A percentile compares a stretch with the other conserved stretches of the same genome.
phyloP scores from a whole-genome alignment of 805 yeast genomes.

The Middelhovenomyces tepae region DNA sequence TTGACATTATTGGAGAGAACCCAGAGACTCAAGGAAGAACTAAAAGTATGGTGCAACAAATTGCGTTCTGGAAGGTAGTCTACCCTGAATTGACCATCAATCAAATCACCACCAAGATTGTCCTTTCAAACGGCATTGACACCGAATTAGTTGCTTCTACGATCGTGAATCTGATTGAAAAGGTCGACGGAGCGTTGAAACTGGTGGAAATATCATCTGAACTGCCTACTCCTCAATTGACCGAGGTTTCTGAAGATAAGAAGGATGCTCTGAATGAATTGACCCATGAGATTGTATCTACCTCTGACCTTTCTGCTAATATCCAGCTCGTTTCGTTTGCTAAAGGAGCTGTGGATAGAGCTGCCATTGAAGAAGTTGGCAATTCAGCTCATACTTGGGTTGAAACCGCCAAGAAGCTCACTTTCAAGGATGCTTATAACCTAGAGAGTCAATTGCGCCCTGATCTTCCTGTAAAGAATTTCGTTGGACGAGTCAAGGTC shows the following conservation, averaged over 20 bases:
- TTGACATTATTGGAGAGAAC: slow-evolving; percentile 52
- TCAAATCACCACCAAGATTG: slow-evolving; percentile 64
- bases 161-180: slow-evolving; percentile 32
- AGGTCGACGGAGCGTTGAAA: slow-evolving; percentile 19
- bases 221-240: slow-evolving; percentile 23
- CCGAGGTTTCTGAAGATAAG: slow-evolving; percentile 23
- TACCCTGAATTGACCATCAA: slow-evolving; percentile 50
- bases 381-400: slow-evolving; percentile 36
- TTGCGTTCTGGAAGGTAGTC: slow-evolving; percentile 69
- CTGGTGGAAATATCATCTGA: slow-evolving; percentile 34
- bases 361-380: slow-evolving; percentile 19
- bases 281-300: no score
- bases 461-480: slow-evolving; percentile 77
- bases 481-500: slow-evolving; percentile 80
- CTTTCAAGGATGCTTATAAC: slow-evolving; percentile 74
- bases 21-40: slow-evolving; percentile 72
- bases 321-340: slow-evolving; percentile 8
- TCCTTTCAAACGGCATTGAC: slow-evolving; percentile 73
- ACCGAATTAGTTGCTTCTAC: slow-evolving; percentile 66
- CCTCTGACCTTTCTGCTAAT: slow-evolving; percentile 11
- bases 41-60: slow-evolving; percentile 62
- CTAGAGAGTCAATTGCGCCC: slow-evolving; percentile 65
- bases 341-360: slow-evolving; percentile 4
- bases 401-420: slow-evolving; percentile 58
- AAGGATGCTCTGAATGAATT: slow-evolving; percentile 28